A percentile compares a stretch with the other conserved stretches of the same genome.
Conservation (phyloP, 257 asterid genomes). For the Nicotiana tabacum region DNA sequence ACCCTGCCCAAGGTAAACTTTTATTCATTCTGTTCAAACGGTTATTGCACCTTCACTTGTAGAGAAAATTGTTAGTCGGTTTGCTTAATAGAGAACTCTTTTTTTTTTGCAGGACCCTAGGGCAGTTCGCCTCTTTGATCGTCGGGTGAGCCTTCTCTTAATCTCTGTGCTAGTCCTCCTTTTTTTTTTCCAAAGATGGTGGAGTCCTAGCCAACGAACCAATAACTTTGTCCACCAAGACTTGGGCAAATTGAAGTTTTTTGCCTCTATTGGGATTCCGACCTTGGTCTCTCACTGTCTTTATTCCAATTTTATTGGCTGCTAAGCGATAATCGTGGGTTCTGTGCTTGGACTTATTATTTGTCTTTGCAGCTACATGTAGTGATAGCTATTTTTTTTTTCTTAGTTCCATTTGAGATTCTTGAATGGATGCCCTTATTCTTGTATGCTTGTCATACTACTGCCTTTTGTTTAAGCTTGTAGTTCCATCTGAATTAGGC, state of each 20-base stretch:
- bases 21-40: not conserved
- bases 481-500: not conserved
- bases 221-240: not conserved
- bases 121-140: constrained; percentile 90
- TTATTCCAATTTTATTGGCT: not conserved
- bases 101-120: constrained; percentile 70
- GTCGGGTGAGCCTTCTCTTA: constrained; percentile 57
- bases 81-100: not conserved
- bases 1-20: constrained; percentile 55
- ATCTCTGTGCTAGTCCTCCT: not conserved
- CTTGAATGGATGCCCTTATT: not conserved
- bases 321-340: not conserved
- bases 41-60: not conserved
- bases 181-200: not conserved
- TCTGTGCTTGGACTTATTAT: not conserved
- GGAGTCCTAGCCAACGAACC: not conserved
- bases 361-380: constrained; percentile 1
- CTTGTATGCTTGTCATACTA: not conserved
- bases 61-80: not conserved
- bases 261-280: not conserved
- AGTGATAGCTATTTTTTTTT: not conserved
- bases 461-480: not conserved
- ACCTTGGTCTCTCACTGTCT: not conserved
- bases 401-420: not conserved
- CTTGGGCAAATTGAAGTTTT: not conserved